Conservation (phyloP, 139 green algal genomes). For the Picochlorum costavermella region DNA sequence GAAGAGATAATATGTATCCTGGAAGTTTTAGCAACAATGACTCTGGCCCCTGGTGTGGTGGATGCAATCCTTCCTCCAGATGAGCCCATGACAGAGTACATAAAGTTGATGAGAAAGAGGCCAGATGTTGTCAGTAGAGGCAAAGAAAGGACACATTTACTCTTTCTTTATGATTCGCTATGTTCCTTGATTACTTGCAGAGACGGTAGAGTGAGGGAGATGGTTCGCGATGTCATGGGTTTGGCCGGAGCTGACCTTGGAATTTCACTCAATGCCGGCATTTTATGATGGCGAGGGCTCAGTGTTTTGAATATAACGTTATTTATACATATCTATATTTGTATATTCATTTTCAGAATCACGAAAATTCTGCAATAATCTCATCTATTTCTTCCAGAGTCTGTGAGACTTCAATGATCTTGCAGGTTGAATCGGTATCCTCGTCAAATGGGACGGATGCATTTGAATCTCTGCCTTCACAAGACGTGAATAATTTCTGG, state of each 20-base stretch:
- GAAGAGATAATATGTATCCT: constrained; percentile 42
- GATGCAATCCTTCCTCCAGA: constrained; percentile 22
- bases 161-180: constrained; percentile 44
- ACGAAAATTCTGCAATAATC: constrained; percentile 2
- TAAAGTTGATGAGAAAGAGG: constrained; percentile 11
- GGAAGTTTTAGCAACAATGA: constrained; percentile 41
- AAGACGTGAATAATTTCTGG: background rate
- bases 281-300: background rate
- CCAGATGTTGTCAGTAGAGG: constrained; percentile 11
- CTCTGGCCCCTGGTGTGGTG: constrained; percentile 29
- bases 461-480: background rate
- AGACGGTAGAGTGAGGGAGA: constrained; percentile 35
- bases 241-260: constrained; percentile 43
- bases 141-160: constrained; percentile 42
- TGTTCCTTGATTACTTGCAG: constrained; percentile 27
- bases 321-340: constrained; percentile 5
- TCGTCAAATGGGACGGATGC: background rate
- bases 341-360: no score
- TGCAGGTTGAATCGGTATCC: background rate
- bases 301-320: background rate
- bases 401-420: background rate
- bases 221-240: constrained; percentile 35
- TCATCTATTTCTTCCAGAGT: background rate
- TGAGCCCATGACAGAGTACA: background rate
- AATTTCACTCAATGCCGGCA: constrained; percentile 9